Evolutionary conservation across 805 yeast species (phyloP), one percentile per base, ranked within the genome.

Genomic region (Zygosaccharomyces lentus): DNA sequence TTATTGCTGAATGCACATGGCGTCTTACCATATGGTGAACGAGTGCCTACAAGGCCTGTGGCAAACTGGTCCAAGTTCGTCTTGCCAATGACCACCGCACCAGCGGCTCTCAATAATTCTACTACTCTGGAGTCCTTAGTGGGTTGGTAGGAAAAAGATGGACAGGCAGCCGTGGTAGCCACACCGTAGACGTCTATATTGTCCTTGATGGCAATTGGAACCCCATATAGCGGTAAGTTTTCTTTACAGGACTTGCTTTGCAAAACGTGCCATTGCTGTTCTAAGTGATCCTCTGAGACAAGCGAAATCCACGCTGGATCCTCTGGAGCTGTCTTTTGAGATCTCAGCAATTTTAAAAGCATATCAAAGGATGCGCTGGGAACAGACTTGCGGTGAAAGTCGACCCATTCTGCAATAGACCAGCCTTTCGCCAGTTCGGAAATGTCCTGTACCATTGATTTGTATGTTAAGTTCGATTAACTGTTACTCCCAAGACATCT

Each of bases 51-150:
- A 48, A 91, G 74, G 31, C 99, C 99, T 2, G 99, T 93, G 9
- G 98, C 98, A 69, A 91, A 91, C 67, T 91, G 99, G 65, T 91
- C 99, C 65, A 91, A 72, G 66, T 91, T 91, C 45, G 98, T 93
- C 66, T 91, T 91, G 49, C 98, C 98, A 39, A 91, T 73, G 34
- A 91, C 77, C 46, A 91, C 86, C 37, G 98, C 98, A 62, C 99
- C 99, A 30, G 87, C 84, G n/a, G 73, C 76, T 65, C 87, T 79
- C 56, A 93, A 73, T n/a, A 82, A 67, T 8, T 70, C 64, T 10
- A 89, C 96, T 5, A 85, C 77, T 13, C 86, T 78, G 30, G 98
- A 80, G 61, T 91, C 97, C 41, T 70, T 70, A 27, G 69, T 60
- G 2, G 99, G 91, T 2, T 61, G 48, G 68, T 82, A 90, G 8